Evolutionary conservation across 2,329 filamentous ascomycete species (phyloP).

Genomic region (Acephala macrosclerotiorum): DNA sequence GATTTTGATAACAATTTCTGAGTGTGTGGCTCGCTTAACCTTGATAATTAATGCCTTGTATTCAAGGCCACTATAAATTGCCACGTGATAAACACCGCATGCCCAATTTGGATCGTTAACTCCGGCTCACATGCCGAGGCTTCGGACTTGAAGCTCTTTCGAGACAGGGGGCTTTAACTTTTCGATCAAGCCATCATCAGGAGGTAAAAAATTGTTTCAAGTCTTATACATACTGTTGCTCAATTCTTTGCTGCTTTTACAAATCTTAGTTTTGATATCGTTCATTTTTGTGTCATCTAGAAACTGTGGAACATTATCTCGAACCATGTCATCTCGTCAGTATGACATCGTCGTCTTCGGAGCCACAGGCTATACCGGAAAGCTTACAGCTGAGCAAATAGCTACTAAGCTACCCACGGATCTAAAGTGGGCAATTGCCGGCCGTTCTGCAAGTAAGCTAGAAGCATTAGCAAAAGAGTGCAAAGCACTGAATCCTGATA

Average conservation of each 20-base stretch:
- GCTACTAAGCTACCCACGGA: conserved; percentile 73
- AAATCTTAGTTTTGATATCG: neutral
- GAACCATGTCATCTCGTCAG: conserved; percentile 43
- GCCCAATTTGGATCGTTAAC: neutral
- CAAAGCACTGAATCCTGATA: conserved; percentile 71
- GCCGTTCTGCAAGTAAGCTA: conserved; percentile 80
- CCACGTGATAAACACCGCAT: conserved; percentile 1
- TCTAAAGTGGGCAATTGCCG: conserved; percentile 87
- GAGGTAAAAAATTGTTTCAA: neutral
- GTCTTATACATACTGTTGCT: neutral
- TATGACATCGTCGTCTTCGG: conserved; percentile 74
- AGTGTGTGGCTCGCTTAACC: conserved; percentile 20
- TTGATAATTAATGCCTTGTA: neutral
- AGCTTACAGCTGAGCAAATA: conserved; percentile 78
- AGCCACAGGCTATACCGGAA: conserved; percentile 84
- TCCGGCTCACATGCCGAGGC: conserved; percentile 3
- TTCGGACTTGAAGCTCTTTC: conserved; percentile 5
- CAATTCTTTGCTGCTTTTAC: neutral
- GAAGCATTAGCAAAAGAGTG: conserved; percentile 72
- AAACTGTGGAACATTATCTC: neutral
- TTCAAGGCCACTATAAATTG: neutral
- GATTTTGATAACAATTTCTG: conserved; percentile 30
- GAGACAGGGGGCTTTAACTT: neutral
- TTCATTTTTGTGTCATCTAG: neutral
- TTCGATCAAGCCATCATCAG: conserved; percentile 2